Percentiles rank a stretch among this genome's conserved stretches.
phyloP scores from a whole-genome alignment of 345 rosid genomes.

The Chamaenerion angustifolium region DNA sequence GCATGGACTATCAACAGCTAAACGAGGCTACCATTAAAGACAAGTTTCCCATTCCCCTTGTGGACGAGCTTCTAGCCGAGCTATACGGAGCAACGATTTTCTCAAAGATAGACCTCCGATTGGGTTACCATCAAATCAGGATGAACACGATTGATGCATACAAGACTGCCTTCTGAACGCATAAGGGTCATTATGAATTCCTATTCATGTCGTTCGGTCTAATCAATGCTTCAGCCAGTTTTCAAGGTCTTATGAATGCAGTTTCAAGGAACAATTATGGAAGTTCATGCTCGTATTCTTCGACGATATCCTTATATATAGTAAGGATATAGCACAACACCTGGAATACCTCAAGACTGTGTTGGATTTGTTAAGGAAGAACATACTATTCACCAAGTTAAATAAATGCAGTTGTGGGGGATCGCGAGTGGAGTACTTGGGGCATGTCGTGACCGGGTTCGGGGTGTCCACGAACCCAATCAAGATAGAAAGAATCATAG shows the following conservation, averaged over 20 bases:
- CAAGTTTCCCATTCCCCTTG: background rate
- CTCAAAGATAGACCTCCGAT: background rate
- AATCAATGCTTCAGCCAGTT: no score
- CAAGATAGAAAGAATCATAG: background rate
- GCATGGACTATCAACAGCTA: background rate
- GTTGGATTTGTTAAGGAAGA: background rate
- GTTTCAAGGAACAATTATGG: background rate
- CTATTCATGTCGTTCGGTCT: no score
- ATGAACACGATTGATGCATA: no score
- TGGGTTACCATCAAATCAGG: no score
- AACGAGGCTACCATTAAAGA: no score
- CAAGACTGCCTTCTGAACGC: no score
- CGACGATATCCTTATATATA: no score
- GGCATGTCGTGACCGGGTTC: no score
- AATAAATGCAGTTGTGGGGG: background rate
- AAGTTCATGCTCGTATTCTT: background rate
- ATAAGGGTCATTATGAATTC: no score
- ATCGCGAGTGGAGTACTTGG: constrained; percentile 3
- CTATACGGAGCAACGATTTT: background rate
- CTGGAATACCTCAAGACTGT: background rate
- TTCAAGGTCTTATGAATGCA: background rate
- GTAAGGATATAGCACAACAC: background rate
- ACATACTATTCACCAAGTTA: background rate
- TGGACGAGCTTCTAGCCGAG: background rate
- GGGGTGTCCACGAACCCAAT: background rate